Evolutionary conservation across 2,329 filamentous ascomycete genomes (phyloP).

Genomic region (Talaromyces sp.): DNA sequence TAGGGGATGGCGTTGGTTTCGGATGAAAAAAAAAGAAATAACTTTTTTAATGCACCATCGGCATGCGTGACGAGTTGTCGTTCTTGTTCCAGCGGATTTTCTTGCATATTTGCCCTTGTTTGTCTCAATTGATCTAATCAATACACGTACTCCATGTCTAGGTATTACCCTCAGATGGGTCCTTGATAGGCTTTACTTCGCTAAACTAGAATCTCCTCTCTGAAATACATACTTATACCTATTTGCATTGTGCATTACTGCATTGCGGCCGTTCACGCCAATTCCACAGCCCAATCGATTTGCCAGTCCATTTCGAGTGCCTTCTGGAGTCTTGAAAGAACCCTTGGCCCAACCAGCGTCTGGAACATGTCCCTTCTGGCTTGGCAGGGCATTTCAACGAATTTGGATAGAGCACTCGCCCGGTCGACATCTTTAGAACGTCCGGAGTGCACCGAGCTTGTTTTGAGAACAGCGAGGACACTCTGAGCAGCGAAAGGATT

Average conservation of each 20-base stretch:
- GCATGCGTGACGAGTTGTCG: conserved; percentile 18
- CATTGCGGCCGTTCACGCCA: not conserved
- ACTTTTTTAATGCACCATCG: conserved; percentile 14
- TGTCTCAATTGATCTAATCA: conserved; percentile 2
- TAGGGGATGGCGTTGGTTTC: not conserved
- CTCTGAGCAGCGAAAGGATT: conserved; percentile 70
- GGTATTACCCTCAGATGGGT: not conserved
- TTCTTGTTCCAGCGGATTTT: conserved; percentile 18
- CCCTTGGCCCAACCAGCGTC: conserved; percentile 52
- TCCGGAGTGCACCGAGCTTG: conserved; percentile 12
- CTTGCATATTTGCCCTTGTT: conserved; percentile 16
- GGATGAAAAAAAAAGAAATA: conserved; percentile 7
- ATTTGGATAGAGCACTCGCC: conserved; percentile 44
- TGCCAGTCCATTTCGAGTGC: conserved; percentile 53
- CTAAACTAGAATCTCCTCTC: conserved; percentile 16
- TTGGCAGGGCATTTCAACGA: conserved; percentile 54
- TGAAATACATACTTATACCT: conserved; percentile 10
- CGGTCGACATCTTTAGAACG: not conserved
- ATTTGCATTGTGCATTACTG: not conserved
- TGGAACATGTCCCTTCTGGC: conserved; percentile 53
- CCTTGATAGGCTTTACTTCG: conserved; percentile 2
- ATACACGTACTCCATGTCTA: conserved; percentile 11
- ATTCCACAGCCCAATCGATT: conserved; percentile 26
- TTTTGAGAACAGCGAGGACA: conserved; percentile 45
- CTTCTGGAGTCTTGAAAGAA: conserved; percentile 52